A percentile compares a stretch with the other conserved stretches of the same genome.
These are phyloP conservation scores for Entonaema liquescens DNA, from an alignment of 495 filamentous ascomycete genomes.

Conservation along the genomic window DNA sequence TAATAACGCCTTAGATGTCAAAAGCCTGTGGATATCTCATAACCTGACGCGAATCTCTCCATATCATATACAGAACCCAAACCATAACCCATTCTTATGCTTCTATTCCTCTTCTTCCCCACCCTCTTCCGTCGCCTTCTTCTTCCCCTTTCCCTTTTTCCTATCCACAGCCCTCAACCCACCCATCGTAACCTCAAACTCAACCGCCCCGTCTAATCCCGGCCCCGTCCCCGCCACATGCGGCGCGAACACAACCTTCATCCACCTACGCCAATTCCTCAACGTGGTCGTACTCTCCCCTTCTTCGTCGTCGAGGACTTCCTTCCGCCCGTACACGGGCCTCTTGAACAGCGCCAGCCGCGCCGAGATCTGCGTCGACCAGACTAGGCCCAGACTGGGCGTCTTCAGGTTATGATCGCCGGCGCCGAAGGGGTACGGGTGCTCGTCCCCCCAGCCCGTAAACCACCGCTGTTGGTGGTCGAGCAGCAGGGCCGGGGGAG, in stretches of 20 bases:
- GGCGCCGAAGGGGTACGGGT: conserved; percentile 11
- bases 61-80: conserved; percentile 1
- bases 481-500: conserved; percentile 68
- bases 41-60: neutral
- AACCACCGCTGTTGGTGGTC: conserved; percentile 93
- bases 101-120: neutral
- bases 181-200: conserved; percentile 65
- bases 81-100: neutral
- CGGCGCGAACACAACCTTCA: conserved; percentile 83
- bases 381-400: conserved; percentile 84
- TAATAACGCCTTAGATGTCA: neutral
- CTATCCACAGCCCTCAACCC: conserved; percentile 57
- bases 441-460: conserved; percentile 84
- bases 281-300: conserved; percentile 28
- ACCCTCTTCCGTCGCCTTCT: neutral
- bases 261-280: conserved; percentile 65
- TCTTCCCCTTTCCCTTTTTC: conserved; percentile 19
- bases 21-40: neutral
- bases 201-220: conserved; percentile 55
- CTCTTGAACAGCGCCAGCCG: conserved; percentile 81
- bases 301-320: conserved; percentile 26
- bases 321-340: conserved; percentile 51
- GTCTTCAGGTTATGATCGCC: conserved; percentile 69
- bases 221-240: conserved; percentile 64
- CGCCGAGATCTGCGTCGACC: conserved; percentile 85